Evolutionary conservation across 1,139 yeast genomes (phyloP).

Genomic region (Yamadazyma jaroonii): DNA sequence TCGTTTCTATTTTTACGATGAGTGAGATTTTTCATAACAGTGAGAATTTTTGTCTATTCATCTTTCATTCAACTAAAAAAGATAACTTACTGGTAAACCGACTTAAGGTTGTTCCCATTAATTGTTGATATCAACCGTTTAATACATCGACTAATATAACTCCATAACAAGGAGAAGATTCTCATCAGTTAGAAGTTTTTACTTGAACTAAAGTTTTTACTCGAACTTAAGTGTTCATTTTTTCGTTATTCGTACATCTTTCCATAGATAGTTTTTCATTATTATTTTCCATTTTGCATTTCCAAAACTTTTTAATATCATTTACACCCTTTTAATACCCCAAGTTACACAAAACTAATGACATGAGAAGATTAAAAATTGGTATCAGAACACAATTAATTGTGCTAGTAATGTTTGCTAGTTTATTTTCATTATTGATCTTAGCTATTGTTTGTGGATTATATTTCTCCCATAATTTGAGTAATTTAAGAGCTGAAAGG

Average conservation of each 20-base stretch:
- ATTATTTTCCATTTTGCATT: background rate
- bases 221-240: background rate
- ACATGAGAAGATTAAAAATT: constrained; percentile 45
- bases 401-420: constrained; percentile 72
- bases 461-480: constrained; percentile 66
- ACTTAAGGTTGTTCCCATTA: too few species aligned
- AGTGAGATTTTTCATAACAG: constrained; percentile 1
- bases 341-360: background rate
- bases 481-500: constrained; percentile 64
- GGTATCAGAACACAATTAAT: constrained; percentile 73
- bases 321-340: background rate
- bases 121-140: too few species aligned
- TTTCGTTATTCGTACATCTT: background rate
- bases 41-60: background rate
- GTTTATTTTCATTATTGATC: constrained; percentile 70
- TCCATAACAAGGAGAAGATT: too few species aligned
- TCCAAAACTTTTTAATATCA: background rate
- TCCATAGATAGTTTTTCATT: background rate
- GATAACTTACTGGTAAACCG: too few species aligned
- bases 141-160: too few species aligned
- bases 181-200: too few species aligned
- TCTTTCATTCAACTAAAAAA: too few species aligned
- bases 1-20: constrained; percentile 1
- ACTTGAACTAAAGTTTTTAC: too few species aligned
- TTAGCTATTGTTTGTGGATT: constrained; percentile 80